phyloP scores from a whole-genome alignment of 78 protist genomes.

The Dictyostelium firmibasis region DNA sequence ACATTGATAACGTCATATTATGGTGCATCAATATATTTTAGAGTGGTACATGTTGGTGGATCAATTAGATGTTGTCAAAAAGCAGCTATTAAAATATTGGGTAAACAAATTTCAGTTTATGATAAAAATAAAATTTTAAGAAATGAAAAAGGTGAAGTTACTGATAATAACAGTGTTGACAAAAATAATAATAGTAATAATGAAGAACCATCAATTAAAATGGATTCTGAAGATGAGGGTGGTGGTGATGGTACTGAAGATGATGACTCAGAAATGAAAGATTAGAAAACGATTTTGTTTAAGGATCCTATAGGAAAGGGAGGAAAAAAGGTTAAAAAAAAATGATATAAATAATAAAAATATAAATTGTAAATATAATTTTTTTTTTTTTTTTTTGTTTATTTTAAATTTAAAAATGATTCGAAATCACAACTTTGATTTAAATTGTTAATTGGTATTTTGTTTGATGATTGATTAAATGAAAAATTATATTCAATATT shows the following conservation, averaged over 20 bases:
- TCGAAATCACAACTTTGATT: slow-evolving; percentile 37
- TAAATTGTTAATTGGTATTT: background rate
- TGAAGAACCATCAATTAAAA: background rate
- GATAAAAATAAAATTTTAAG: slow-evolving; percentile 1
- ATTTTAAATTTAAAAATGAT: slow-evolving; percentile 27
- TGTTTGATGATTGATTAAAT: background rate
- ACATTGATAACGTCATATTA: slow-evolving; percentile 25
- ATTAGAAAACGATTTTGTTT: no score
- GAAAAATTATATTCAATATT: background rate
- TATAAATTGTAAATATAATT: background rate
- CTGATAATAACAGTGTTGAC: background rate
- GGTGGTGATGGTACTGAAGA: background rate
- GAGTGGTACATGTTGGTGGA: slow-evolving; percentile 45
- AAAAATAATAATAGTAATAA: background rate
- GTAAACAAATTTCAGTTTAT: background rate
- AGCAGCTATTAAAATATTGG: slow-evolving; percentile 4
- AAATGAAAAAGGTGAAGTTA: background rate
- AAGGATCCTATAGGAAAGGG: no score
- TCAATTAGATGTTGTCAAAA: slow-evolving; percentile 20
- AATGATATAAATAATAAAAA: background rate
- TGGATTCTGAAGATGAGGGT: background rate
- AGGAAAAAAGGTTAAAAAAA: background rate
- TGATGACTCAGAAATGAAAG: background rate
- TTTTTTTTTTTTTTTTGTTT: background rate
- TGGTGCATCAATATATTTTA: slow-evolving; percentile 2